Evolutionary conservation across 2,329 filamentous ascomycete species (phyloP), one percentile per base, ranked within the genome.

Genomic region (Sarocladiaceae sp.): DNA sequence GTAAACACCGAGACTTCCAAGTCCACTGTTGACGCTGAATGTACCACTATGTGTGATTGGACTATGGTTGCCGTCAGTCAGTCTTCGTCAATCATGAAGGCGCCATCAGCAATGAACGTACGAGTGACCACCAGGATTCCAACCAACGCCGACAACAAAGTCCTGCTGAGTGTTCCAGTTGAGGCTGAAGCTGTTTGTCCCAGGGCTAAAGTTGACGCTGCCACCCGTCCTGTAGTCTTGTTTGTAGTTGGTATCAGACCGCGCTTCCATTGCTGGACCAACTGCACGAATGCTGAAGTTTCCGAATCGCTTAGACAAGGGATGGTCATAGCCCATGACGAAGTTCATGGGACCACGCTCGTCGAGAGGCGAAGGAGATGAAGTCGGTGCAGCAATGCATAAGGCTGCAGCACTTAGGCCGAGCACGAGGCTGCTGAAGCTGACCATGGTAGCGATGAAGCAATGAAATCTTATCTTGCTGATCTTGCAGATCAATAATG

Each of bases 1-100:
- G 50, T 64, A 64, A 34, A 63, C 43, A 34, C 57, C 37, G 13
- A 41, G 37, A 29, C 37, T 41, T 41, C 37, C 54, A 40, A 64
- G 55, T 51, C 62, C 62, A 35, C 45, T 47, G 46, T 50, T 50
- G 33, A 46, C 48, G 39, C 45, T 45, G 45, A 41, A 41, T 9
- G 37, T 29, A 10, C 37, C 37, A n/a, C 37, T 41, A 15, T 41
- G 37, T 10, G 37, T 41, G 23, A 41, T 41, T 15, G 37, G 37
- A 4, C 37, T 41, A 15, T 10, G n/a, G n/a, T n/a, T n/a, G n/a
- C n/a, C n/a, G n/a, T n/a, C n/a, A n/a, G n/a, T n/a, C n/a, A n/a
- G n/a, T n/a, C n/a, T n/a, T n/a, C n/a, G n/a, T n/a, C n/a, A n/a
- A n/a, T n/a, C n/a, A n/a, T n/a, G n/a, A n/a, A n/a, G n/a, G n/a